Evolutionary conservation across 1,284 basidiomycete genomes (phyloP), one percentile per base, ranked within the genome.

Genomic region (Trichosporon ovoides): DNA sequence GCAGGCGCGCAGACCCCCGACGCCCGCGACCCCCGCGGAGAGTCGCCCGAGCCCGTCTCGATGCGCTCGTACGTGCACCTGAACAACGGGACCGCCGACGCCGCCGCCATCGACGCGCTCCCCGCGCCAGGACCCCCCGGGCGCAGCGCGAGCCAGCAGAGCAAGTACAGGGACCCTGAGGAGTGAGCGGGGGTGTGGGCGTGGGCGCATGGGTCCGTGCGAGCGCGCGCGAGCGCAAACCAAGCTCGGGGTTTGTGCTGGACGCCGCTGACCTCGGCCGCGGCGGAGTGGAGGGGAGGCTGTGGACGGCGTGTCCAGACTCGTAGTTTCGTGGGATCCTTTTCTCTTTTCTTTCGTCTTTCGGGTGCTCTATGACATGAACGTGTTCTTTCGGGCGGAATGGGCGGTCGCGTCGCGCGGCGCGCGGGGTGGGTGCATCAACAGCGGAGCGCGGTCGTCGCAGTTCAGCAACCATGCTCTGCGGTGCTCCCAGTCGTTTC

Each of bases 61-160:
- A 74, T 74, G 72, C 62, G 65, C 55, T 66, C 63, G 1, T 68
- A 62, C 49, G 68, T 70, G 13, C 72, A 74, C 55, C 61, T 74
- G 24, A 69, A 74, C 63, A 63, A 64, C 48, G 72, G 72, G 12
- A 72, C 68, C 13, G 68, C 67, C 22, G 60, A 62, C 35, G 64
- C 65, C 14, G 59, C 60, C n/a, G 66, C 60, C 11, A 59, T 74
- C 12, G 69, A 67, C 53, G 63, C 65, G 33, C 62, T 74, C 7
- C 72, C 72, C 2, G 59, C 62, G 12, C 72, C 72, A 1, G 59
- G 59, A 3, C 59, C 62, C 5, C 57, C 56, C 12, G 24, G 53
- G 9, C 46, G 33, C 24, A 46, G 36, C 43, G 9, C 14, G 36
- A 38, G 36, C 34, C 38, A 53, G 28, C 51, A 59, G 36, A 55